phyloP scores from a whole-genome alignment of 2,329 filamentous ascomycete genomes.

The Exophiala bonariae region DNA sequence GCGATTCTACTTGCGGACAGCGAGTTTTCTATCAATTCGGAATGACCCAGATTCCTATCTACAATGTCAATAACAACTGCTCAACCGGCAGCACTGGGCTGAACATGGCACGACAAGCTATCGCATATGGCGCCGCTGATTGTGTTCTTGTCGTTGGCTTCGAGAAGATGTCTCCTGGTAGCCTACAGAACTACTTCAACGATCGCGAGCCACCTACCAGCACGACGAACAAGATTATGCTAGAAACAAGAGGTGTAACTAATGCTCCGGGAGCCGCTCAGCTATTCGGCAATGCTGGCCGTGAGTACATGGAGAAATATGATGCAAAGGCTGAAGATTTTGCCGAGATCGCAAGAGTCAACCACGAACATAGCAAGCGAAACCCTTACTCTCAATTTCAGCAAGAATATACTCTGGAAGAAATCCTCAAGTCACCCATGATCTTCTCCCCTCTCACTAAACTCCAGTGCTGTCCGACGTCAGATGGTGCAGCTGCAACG shows the following conservation, averaged over 20 bases:
- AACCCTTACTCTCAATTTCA: conserved; percentile 99
- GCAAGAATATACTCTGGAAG: conserved; percentile 83
- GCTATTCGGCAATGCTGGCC: conserved; percentile 91
- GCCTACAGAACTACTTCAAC: conserved; percentile 77
- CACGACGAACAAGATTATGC: conserved; percentile 76
- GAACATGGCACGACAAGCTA: conserved; percentile 76
- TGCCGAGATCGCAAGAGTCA: conserved; percentile 88
- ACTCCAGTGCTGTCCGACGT: conserved; percentile 97
- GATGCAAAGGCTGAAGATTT: conserved; percentile 84
- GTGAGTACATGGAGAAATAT: conserved; percentile 95
- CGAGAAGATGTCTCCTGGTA: conserved; percentile 97
- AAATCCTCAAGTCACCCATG: conserved; percentile 73
- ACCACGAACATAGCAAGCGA: conserved; percentile 85
- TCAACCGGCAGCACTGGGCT: conserved; percentile 91
- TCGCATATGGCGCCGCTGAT: conserved; percentile 77
- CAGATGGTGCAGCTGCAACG: conserved; percentile 85
- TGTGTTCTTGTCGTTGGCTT: conserved; percentile 92
- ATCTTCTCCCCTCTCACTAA: conserved; percentile 89
- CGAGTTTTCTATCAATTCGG: conserved; percentile 98
- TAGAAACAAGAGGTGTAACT: conserved; percentile 73
- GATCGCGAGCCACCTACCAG: conserved; percentile 79
- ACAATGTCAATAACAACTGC: conserved; percentile 99
- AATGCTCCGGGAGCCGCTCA: conserved; percentile 86
- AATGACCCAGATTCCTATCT: conserved; percentile 93
- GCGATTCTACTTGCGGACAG: conserved; percentile 91